Evolutionary conservation across 768 basidiomycete genomes (phyloP), one percentile per base, ranked within the genome.

Genomic region (Pulveroboletus sp.): DNA sequence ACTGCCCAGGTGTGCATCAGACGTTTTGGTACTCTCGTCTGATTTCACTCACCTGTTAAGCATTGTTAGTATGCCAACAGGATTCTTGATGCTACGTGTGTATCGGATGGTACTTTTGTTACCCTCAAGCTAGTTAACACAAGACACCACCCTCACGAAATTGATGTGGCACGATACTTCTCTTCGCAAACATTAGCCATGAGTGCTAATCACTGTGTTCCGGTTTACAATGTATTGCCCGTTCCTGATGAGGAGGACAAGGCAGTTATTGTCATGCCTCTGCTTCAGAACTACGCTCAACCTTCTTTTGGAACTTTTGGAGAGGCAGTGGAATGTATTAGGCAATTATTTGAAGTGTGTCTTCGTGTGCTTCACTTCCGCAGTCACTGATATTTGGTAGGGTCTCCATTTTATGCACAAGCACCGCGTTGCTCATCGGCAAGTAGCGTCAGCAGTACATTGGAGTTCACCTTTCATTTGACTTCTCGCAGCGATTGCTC

Each of bases 161-260:
- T 64, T 10, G 54, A 64, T 1, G 70, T 76, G 27, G 55, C 46
- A 0, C 38, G 51, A 60, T 62, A 57, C 8, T 61, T 60, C 46
- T 54, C 55, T 3, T 50, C 51, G 0, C 17, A 43, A 8, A 0
- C 21, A 0, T 35, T 60, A 1, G 41, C n/a, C 0, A 33, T 0
- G 1, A 14, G 30, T 24, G 49, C 18, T 12, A 77, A 74, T 26
- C 69, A 73, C 41, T 74, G 71, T 9, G 59, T 71, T 1, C 70
- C 66, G 0, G 35, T 72, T 5, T 52, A 63, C 9, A 67, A 70
- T 11, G 17, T 54, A 0, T 12, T 71, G 0, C 9, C 37, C 14
- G 38, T 66, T 36, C 46, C 42, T 12, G 49, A 50, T 0, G 47
- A 58, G 0, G 42, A 48, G 2, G 37, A 62, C n/a, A n/a, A 0